A percentile compares a stretch with the other conserved stretches of the same genome.
Conservation (phyloP, 306 rosid species). For the Arachis stenosperma region DNA sequence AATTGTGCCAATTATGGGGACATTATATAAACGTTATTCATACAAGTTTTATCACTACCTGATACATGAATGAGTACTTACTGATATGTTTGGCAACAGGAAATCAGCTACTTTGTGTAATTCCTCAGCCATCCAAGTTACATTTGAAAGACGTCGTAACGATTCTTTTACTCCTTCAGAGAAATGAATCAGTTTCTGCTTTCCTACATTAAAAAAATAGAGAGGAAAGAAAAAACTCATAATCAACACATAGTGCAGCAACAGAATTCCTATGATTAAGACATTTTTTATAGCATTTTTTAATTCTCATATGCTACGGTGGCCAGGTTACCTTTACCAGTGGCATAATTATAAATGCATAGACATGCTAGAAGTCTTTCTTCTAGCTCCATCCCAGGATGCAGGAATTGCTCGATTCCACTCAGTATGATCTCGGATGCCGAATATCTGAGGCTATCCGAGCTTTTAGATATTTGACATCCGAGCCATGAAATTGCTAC, state of each 20-base stretch:
- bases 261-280: background rate
- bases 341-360: conserved; percentile 71
- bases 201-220: conserved; percentile 50
- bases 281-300: conserved; percentile 8
- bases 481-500: conserved; percentile 81
- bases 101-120: conserved; percentile 73
- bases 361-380: conserved; percentile 79
- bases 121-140: conserved; percentile 87
- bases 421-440: conserved; percentile 68
- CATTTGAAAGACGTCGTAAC: conserved; percentile 69
- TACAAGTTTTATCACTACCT: conserved; percentile 17
- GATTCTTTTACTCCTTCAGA: conserved; percentile 84
- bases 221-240: too few species aligned
- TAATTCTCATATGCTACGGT: conserved; percentile 9
- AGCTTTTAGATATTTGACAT: conserved; percentile 65
- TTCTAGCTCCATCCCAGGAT: conserved; percentile 78
- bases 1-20: conserved; percentile 18
- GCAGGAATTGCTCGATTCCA: conserved; percentile 70
- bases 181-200: conserved; percentile 70
- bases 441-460: conserved; percentile 55
- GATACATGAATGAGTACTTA: conserved; percentile 49
- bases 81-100: conserved; percentile 68
- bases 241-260: background rate
- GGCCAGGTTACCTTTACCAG: conserved; percentile 69
- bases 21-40: conserved; percentile 4